A percentile compares a stretch with the other conserved stretches of the same genome.
Conservation (phyloP, 2,329 filamentous ascomycete species). For the Cucurbitaria berberidis region DNA sequence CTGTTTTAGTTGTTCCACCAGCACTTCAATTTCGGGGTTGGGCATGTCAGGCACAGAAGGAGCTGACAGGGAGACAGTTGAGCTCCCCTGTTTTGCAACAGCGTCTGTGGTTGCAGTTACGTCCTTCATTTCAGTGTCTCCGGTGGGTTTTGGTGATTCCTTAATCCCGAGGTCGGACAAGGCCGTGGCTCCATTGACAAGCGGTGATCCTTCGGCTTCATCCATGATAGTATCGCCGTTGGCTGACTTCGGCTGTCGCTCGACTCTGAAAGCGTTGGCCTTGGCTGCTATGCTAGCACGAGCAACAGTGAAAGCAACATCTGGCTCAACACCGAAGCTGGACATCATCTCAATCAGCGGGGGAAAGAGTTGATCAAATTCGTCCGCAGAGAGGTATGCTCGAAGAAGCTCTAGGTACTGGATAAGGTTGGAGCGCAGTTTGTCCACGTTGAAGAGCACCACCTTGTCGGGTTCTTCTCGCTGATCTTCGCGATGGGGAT, state of each 20-base stretch:
- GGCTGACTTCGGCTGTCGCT: slow-evolving; percentile 34
- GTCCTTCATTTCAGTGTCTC: slow-evolving; percentile 53
- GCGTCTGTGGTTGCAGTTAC: slow-evolving; percentile 6
- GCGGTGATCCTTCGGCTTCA: slow-evolving; percentile 23
- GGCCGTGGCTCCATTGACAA: slow-evolving; percentile 7
- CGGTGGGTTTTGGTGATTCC: slow-evolving; percentile 5
- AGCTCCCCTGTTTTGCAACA: not conserved
- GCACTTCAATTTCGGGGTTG: slow-evolving; percentile 73
- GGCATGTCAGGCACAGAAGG: slow-evolving; percentile 44
- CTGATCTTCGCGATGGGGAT: slow-evolving; percentile 75
- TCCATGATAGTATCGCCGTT: slow-evolving; percentile 60
- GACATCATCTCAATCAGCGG: slow-evolving; percentile 74
- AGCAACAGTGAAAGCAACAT: slow-evolving; percentile 83
- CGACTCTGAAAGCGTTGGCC: slow-evolving; percentile 46
- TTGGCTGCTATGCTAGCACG: slow-evolving; percentile 69
- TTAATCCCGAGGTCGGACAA: slow-evolving; percentile 1
- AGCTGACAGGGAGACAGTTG: not conserved
- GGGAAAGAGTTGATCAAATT: slow-evolving; percentile 82
- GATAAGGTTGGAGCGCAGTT: slow-evolving; percentile 81
- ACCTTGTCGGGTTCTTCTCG: slow-evolving; percentile 86
- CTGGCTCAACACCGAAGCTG: slow-evolving; percentile 79
- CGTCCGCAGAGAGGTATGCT: slow-evolving; percentile 74
- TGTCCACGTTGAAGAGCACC: slow-evolving; percentile 85
- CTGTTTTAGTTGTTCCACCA: slow-evolving; percentile 72
- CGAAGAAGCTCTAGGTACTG: slow-evolving; percentile 91